Base-by-base conservation (phyloP, 306 rosid genomes). In the Cucumis sativus region DNA sequence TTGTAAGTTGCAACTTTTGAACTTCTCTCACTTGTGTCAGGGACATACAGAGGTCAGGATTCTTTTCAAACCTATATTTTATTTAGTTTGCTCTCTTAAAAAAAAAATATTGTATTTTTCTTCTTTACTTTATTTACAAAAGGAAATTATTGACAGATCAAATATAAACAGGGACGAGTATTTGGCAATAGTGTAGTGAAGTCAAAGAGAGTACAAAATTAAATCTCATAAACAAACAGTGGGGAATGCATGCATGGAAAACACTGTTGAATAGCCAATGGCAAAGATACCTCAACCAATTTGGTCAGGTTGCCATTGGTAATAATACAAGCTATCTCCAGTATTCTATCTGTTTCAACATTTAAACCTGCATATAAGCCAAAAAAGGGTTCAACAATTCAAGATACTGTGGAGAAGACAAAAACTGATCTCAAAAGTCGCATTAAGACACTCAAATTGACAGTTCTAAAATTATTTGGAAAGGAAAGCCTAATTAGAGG, bases 261-360 rank as follows among this genome's bases (percentile, higher is more conserved):
- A 70, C 58, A 70, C 40, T 14, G 39, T 47, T 70, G 58, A 45
- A 70, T 70, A 70, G 39, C 58, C 40, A 43, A 69, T 15, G 23
- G 51, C 56, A 33, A 68, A 79, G 54, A 72, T 89, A 95, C 98
- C 97, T 95, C 98, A 37, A 88, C 65, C 1, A 83, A 75, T 84
- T 92, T 95, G 86, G 87, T 83, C 79, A 95, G 86, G 63, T 51
- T 84, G 54, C 98, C 98, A 82, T 95, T 93, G 59, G 98, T 89
- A 61, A 92, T 75, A 77, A 95, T 90, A 79, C 98, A 95, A 77
- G 98, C 98, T 84, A 95, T 92, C 90, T 95, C 98, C 78, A 95
- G 65, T 77, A 95, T 95, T 79, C 96, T 84, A 78, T 95, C 98
- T 82, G 83, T 90, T 83, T 95, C 97, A 81, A 92, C 77, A 83